These are phyloP conservation scores for Fusarium sp. DNA, from an alignment of 2,329 filamentous ascomycete genomes.

Conservation along the genomic window DNA sequence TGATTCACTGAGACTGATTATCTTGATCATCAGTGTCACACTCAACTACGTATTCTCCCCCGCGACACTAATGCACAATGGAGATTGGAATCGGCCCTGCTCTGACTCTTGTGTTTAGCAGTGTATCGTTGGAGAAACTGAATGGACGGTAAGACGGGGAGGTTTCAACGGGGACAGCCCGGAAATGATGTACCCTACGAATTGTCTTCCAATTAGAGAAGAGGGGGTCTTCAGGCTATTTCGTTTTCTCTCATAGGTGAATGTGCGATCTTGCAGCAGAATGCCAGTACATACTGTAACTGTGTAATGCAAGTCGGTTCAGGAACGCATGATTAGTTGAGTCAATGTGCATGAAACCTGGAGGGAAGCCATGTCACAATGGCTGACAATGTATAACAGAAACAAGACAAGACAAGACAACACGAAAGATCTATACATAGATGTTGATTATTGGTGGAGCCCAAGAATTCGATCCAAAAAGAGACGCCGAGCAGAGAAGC, in stretches of 20 bases:
- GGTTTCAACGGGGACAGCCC: constrained; percentile 34
- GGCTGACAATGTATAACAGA: constrained; percentile 20
- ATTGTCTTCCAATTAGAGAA: constrained; percentile 1
- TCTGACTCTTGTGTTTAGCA: constrained; percentile 21
- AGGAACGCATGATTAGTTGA: constrained; percentile 1
- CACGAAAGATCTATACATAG: not conserved
- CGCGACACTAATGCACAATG: constrained; percentile 11
- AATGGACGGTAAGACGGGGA: constrained; percentile 33
- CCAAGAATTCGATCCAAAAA: constrained; percentile 5
- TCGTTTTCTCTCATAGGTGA: not conserved
- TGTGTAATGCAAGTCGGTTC: not conserved
- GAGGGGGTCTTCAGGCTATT: not conserved
- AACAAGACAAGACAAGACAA: constrained; percentile 4
- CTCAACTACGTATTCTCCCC: constrained; percentile 15
- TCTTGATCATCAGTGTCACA: constrained; percentile 34
- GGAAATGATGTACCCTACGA: constrained; percentile 14
- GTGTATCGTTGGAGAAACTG: constrained; percentile 12
- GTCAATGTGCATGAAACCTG: constrained; percentile 2
- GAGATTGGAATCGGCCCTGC: constrained; percentile 34
- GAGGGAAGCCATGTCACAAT: constrained; percentile 3
- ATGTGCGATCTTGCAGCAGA: not conserved
- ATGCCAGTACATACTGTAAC: not conserved
- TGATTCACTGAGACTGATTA: constrained; percentile 19
- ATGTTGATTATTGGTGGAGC: constrained; percentile 17
- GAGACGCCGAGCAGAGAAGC: constrained; percentile 21